phyloP scores from a whole-genome alignment of 495 filamentous ascomycete species.

The Hypoxylon crocopeplum region DNA sequence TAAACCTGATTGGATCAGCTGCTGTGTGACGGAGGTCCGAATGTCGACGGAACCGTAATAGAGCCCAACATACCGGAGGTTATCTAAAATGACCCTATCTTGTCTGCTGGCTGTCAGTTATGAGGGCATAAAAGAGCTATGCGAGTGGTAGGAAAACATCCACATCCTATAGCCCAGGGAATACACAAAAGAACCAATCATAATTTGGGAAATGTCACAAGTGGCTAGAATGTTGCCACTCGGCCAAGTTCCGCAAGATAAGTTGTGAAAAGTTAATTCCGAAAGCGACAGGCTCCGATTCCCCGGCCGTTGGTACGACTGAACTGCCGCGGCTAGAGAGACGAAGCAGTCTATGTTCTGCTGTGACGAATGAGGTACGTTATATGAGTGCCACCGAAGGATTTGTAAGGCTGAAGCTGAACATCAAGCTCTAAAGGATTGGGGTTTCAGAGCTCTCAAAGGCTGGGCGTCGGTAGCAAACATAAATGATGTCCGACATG shows the following conservation, averaged over 20 bases:
- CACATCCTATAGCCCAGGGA: too few species aligned
- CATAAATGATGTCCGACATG: too few species aligned
- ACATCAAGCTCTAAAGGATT: background rate
- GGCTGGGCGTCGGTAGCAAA: too few species aligned
- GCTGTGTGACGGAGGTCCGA: conserved; percentile 32
- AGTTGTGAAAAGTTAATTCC: conserved; percentile 12
- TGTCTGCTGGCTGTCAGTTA: conserved; percentile 10
- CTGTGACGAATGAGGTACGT: background rate
- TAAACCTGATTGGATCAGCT: conserved; percentile 8
- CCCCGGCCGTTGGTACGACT: conserved; percentile 1
- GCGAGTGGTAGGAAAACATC: conserved; percentile 1
- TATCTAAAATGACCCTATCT: too few species aligned
- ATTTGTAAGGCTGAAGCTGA: conserved; percentile 35
- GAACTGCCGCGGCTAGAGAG: background rate
- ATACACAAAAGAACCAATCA: conserved; percentile 18
- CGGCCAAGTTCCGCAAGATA: conserved; percentile 1
- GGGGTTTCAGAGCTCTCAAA: background rate
- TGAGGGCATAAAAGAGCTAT: conserved; percentile 1
- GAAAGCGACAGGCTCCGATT: conserved; percentile 8
- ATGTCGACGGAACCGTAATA: conserved; percentile 16
- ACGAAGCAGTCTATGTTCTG: background rate
- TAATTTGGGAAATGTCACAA: background rate
- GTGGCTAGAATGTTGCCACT: conserved; percentile 4
- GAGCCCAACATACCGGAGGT: conserved; percentile 13
- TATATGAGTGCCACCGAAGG: conserved; percentile 10